Evolutionary conservation across 169 alveolate species (phyloP).

Genomic region (Plasmodium chabaudi): DNA sequence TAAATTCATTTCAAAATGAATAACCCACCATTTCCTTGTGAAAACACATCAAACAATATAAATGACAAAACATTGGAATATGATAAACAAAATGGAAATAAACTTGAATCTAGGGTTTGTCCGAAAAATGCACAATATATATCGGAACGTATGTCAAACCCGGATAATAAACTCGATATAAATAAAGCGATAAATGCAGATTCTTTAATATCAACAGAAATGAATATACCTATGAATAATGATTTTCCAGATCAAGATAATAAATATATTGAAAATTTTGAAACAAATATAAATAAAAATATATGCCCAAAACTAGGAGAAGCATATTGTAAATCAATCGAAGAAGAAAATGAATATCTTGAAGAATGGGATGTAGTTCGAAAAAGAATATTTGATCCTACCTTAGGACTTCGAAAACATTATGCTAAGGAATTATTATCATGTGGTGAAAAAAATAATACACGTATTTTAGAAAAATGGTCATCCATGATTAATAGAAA

Average conservation of each 20-base stretch:
- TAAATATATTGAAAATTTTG: not conserved
- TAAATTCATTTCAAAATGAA: too few relatives aligned
- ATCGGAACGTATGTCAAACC: too few relatives aligned
- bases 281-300: not conserved
- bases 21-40: too few relatives aligned
- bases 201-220: too few relatives aligned
- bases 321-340: not conserved
- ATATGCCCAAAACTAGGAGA: not conserved
- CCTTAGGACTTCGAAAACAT: constrained; percentile 61
- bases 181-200: too few relatives aligned
- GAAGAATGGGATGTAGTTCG: constrained; percentile 57
- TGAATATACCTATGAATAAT: not conserved
- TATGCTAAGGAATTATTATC: constrained; percentile 66
- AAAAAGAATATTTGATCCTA: constrained; percentile 59
- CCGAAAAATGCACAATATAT: too few relatives aligned
- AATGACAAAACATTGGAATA: too few relatives aligned
- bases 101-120: too few relatives aligned
- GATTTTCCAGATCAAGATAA: not conserved
- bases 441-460: constrained; percentile 73
- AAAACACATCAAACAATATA: too few relatives aligned
- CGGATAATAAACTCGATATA: too few relatives aligned
- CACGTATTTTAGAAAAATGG: constrained; percentile 76
- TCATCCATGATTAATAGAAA: constrained; percentile 79
- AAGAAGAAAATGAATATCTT: constrained; percentile 34
- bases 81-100: too few relatives aligned